Base-by-base conservation (phyloP, 768 basidiomycete species). In the Pisolithus orientalis region DNA sequence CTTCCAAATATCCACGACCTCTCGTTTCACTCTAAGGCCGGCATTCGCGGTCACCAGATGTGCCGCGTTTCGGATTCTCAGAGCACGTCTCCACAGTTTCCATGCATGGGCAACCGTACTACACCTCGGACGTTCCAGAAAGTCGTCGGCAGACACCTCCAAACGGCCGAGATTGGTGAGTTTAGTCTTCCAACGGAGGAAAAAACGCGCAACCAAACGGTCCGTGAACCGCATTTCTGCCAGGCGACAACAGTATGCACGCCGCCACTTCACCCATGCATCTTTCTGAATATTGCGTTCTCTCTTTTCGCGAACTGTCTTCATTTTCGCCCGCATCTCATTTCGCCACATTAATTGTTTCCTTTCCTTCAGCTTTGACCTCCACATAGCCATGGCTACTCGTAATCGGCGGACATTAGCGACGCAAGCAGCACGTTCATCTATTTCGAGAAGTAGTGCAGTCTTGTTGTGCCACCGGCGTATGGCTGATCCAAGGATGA, bases 321-420 rank as follows among this genome's bases (percentile, higher is more conserved):
- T 81, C 81, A 89, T 88, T 62, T 79, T 85, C 56, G 70, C 59
- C 28, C 86, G 83, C 85, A 89, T 89, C 47, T 79, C 84, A 45
- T 78, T 70, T 29, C 83, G 77, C 84, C 85, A 87, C 51, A 74
- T 72, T 24, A 70, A 62, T 59, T 84, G 82, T 59, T 76, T 73
- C 59, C 74, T 81, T 59, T 80, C 75, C 56, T 75, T 79, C 5
- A 80, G 64, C 56, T 69, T 79, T 27, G 60, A 57, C 53, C 74
- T 77, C 90, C 90, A 93, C 3, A 65, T 47, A 7, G 58, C 49
- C 47, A 88, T 60, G 13, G 70, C 67, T 3, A 62, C 59, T 48
- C 70, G 76, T 44, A 82, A 63, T 48, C 65, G 66, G 31, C 77
- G 78, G 14, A 64, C 64, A 39, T 81, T 69, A 13, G 78, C 76